Base-by-base conservation (phyloP, 257 asterid genomes). In the Nicotiana attenuata region DNA sequence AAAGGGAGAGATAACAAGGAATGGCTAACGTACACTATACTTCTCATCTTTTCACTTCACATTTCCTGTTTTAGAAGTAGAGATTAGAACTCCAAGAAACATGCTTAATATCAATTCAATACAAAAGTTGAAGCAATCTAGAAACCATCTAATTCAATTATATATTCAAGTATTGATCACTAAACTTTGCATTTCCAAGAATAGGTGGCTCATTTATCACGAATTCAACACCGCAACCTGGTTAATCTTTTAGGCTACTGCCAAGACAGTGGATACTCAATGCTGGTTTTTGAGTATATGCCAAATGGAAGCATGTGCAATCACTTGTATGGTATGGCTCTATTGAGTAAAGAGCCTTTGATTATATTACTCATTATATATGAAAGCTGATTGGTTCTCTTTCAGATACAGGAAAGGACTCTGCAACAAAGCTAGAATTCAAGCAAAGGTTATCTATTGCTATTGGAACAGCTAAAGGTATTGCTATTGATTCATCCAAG, bases 381-480 rank as follows among this genome's bases (percentile, higher is more conserved):
- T 79, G 33, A 77, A 9, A 83, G 33, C 38, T 81, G 22, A 80
- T 14, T 22, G 45, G 17, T 80, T 17, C 31, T 52, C 19, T 83
- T 45, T 76, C 65, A 87, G 89, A 83, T 56, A 82, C 84, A 3
- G 92, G 89, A 15, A 84, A 86, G 82, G 90, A 82, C 66, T 85
- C 86, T 2, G 78, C 66, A 9, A 85, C 89, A 19, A 93, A 88
- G 88, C 90, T 93, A 20, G 98, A 93, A 65, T 93, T 93, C 81
- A 93, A 90, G 92, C 98, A 88, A 77, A 89, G 98, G 87, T 69
- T 93, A 59, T 85, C 92, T 5, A 87, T 93, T 75, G 94, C 96
- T 59, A 86, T 89, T 65, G 96, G 97, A 11, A 93, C 96, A 65
- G 94, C 98, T 41, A 92, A 87, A 90, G 98, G 98, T 92, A 83